These are phyloP conservation scores for Candida ponderosae DNA, from an alignment of 805 yeast species.

Conservation along the genomic window DNA sequence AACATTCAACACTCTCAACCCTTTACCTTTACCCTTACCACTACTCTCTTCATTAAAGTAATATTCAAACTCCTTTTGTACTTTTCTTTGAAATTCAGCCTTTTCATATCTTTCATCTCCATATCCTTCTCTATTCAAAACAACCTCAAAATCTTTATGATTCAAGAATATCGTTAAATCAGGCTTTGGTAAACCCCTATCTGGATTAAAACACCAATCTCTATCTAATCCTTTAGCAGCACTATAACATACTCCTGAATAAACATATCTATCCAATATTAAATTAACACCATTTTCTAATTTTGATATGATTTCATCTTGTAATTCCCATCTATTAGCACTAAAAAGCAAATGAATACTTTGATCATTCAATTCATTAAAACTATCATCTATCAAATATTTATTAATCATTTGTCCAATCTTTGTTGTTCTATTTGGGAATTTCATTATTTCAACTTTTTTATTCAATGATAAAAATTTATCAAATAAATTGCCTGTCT, in stretches of 20 bases:
- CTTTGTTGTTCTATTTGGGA: slow-evolving; percentile 77
- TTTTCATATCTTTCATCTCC: slow-evolving; percentile 94
- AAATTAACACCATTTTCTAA: slow-evolving; percentile 50
- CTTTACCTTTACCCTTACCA: too few relatives aligned
- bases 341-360: slow-evolving; percentile 82
- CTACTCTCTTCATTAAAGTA: slow-evolving; percentile 34
- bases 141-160: slow-evolving; percentile 31
- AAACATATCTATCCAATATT: slow-evolving; percentile 80
- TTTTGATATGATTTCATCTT: slow-evolving; percentile 33
- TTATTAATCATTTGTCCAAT: slow-evolving; percentile 74
- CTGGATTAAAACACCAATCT: slow-evolving; percentile 79
- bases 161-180: slow-evolving; percentile 77
- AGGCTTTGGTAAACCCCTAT: slow-evolving; percentile 78
- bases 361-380: slow-evolving; percentile 53
- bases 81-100: slow-evolving; percentile 63
- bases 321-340: slow-evolving; percentile 92
- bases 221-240: slow-evolving; percentile 70
- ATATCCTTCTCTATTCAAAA: slow-evolving; percentile 58
- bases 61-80: slow-evolving; percentile 48
- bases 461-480: slow-evolving; percentile 22
- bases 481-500: slow-evolving; percentile 37
- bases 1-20: slow-evolving; percentile 38
- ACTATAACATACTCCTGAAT: slow-evolving; percentile 90
- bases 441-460: slow-evolving; percentile 50
- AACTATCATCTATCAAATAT: slow-evolving; percentile 49